phyloP scores from a whole-genome alignment of 176 grass and related monocot genomes.

The Tillandsia leiboldiana region DNA sequence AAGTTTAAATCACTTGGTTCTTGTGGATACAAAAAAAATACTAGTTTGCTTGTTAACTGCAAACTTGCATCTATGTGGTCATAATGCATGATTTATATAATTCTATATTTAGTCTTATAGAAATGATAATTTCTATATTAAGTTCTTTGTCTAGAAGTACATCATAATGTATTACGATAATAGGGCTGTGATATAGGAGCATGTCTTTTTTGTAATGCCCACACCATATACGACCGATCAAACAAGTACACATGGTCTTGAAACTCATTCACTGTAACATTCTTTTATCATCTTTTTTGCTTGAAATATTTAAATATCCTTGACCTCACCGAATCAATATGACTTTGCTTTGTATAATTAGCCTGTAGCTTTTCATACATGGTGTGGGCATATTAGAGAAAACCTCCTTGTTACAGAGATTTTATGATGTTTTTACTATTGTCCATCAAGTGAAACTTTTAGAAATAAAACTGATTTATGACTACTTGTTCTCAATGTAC shows the following conservation, averaged over 20 bases:
- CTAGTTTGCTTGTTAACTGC: neutral
- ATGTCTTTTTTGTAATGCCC: neutral
- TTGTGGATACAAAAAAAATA: neutral
- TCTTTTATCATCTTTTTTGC: constrained; percentile 6
- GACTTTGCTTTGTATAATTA: constrained; percentile 10
- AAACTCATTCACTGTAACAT: constrained; percentile 2
- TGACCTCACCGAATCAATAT: no score
- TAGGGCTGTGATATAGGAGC: no score
- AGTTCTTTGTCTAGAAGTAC: no score
- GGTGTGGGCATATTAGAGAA: no score
- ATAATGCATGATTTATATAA: neutral
- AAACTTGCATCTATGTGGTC: neutral
- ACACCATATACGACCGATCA: no score
- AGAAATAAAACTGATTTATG: no score
- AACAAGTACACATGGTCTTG: neutral
- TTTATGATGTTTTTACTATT: no score
- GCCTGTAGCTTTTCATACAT: neutral
- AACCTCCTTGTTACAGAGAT: no score
- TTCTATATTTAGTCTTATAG: neutral
- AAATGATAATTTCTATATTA: neutral
- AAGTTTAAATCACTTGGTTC: constrained; percentile 20
- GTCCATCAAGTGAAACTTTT: no score
- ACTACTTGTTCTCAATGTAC: neutral
- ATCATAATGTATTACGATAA: no score
- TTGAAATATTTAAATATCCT: no score